Conservation (phyloP, 2,329 filamentous ascomycete species). For the Claviceps fusiformis region DNA sequence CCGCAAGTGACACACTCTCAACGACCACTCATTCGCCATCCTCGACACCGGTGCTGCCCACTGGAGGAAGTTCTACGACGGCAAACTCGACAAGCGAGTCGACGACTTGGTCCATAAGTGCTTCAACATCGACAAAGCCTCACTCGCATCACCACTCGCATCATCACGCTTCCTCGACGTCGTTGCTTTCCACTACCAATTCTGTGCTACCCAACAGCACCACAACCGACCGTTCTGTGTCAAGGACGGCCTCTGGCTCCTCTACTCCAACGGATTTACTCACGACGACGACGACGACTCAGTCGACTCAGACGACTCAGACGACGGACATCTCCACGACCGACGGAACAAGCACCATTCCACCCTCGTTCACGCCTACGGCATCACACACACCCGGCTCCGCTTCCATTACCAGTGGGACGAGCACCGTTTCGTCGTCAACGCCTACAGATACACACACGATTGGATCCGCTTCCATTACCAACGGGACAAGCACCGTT, state of each 20-base stretch:
- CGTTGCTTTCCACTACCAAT: neutral
- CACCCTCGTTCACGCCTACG: neutral
- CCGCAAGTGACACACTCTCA: neutral
- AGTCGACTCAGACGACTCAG: too few species aligned
- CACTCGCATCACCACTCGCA: neutral
- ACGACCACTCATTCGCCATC: neutral
- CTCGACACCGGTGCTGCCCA: neutral
- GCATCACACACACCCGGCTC: neutral
- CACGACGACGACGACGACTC: too few species aligned
- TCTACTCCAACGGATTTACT: neutral
- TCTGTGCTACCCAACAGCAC: conserved; percentile 4
- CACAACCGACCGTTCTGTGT: conserved; percentile 6
- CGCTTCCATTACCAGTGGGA: conserved; percentile 4
- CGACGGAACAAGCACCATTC: conserved; percentile 2
- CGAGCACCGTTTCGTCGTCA: neutral
- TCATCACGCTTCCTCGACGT: neutral
- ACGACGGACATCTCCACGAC: conserved; percentile 5
- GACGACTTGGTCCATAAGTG: neutral
- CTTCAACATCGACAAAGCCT: neutral
- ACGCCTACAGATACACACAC: neutral
- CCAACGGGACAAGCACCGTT: conserved; percentile 2
- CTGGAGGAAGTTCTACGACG: neutral
- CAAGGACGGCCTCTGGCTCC: conserved; percentile 5
- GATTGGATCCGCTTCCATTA: conserved; percentile 1
- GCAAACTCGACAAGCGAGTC: neutral